These are phyloP conservation scores for Viridothelium virens DNA, from an alignment of 495 filamentous ascomycete genomes.

Conservation along the genomic window DNA sequence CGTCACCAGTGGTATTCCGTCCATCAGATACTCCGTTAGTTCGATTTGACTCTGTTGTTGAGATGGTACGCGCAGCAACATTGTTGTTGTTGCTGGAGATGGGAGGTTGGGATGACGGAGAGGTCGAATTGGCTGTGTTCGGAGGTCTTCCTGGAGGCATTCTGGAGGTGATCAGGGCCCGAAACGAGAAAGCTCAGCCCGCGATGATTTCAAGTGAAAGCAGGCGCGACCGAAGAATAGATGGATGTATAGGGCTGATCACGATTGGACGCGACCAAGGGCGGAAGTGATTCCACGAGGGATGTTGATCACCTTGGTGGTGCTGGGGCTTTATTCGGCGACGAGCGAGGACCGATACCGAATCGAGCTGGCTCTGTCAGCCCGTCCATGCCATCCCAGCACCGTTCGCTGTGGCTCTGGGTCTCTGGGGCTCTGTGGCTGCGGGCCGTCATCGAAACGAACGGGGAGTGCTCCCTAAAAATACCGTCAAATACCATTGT, in stretches of 20 bases:
- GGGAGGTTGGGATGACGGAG: not conserved
- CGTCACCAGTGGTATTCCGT: not conserved
- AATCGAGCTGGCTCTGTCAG: no score
- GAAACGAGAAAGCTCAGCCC: not conserved
- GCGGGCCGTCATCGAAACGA: not conserved
- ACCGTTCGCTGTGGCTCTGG: not conserved
- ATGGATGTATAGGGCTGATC: not conserved
- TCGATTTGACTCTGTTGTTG: not conserved
- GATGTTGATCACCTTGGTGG: no score
- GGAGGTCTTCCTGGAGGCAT: not conserved
- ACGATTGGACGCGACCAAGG: not conserved
- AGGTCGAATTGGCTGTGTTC: not conserved
- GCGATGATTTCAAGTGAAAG: not conserved
- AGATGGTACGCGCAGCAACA: not conserved
- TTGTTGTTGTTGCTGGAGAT: not conserved
- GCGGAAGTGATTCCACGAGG: no score
- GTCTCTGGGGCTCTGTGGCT: not conserved
- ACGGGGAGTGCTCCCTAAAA: slow-evolving; percentile 1
- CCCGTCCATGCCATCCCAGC: no score
- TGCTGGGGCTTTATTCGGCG: no score
- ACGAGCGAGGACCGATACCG: no score
- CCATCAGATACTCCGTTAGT: not conserved
- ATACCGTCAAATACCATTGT: not conserved
- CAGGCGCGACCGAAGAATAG: not conserved
- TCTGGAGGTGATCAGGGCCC: not conserved